Base-by-base conservation (phyloP, 1,284 basidiomycete genomes). In the Marasmius sp. region DNA sequence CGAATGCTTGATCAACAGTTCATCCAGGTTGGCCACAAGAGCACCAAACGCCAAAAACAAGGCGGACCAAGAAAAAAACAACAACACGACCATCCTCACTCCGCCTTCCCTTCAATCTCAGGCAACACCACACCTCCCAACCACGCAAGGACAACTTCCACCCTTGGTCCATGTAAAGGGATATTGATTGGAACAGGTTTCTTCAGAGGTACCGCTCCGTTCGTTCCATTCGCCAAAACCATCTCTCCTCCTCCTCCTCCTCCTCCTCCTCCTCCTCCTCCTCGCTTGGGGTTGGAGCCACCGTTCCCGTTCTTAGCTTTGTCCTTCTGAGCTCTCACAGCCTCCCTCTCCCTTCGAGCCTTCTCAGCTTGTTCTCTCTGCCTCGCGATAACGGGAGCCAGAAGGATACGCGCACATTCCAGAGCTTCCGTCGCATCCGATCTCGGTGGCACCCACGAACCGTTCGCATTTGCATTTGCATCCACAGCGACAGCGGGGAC, bases 111-210 rank as follows among this genome's bases (percentile, higher is more conserved):
- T 53, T 91, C 91, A 67, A 92, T 71, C 68, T 90, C 89, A 9
- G 83, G 84, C 48, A 94, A 72, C 78, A 91, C 86, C 59, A 92
- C 87, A 16, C 89, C 90, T 20, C 81, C 89, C 61, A 94, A 74
- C 91, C 91, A 94, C 49, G 91, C 91, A 61, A 94, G 79, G 50
- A 92, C 81, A 61, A 93, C 81, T 74, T 94, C 92, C 52, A 93
- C 91, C 6, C 91, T 82, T 43, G 92, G 91, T 0, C 91, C 92
- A 74, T 92, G 89, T 64, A 93, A 75, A 10, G 92, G 90, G 60
- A 94, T 92, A 69, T 87, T 92, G 72, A 93, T 88, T 49, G 87
- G 82, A 61, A 83, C 65, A 33, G 82, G 74, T 72, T 86, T 88
- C 78, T 85, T 86, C 74, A 80, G 73, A 10, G 72, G 77, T 43